These are phyloP conservation scores for Aspergillus quadrilineatus DNA, from an alignment of 2,329 filamentous ascomycete species.

Conservation along the genomic window DNA sequence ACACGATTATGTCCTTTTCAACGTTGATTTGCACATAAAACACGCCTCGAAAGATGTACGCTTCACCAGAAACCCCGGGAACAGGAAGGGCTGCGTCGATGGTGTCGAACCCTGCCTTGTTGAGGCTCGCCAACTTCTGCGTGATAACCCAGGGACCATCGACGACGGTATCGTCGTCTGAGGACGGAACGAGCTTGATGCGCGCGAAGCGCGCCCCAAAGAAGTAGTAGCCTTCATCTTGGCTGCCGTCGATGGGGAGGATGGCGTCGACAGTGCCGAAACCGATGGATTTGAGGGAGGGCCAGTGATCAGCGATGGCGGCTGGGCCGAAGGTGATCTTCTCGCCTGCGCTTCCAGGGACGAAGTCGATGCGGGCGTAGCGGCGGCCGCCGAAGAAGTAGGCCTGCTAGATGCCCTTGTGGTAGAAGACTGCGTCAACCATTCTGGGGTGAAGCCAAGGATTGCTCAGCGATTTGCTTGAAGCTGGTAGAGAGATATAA, in stretches of 20 bases:
- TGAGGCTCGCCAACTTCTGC: neutral
- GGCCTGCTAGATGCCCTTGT: neutral
- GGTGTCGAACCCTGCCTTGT: neutral
- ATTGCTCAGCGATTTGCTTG: neutral
- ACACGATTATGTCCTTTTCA: neutral
- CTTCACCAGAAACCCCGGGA: neutral
- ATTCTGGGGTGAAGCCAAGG: neutral
- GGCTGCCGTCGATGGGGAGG: neutral
- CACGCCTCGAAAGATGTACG: constrained; percentile 5
- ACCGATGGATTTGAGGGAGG: neutral
- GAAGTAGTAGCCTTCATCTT: constrained; percentile 1
- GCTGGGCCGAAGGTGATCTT: constrained; percentile 1
- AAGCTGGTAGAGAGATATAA: neutral
- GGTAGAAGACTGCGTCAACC: constrained; percentile 6
- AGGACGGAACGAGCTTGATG: neutral
- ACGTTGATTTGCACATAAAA: constrained; percentile 3
- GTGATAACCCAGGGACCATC: constrained; percentile 5
- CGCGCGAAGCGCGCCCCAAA: neutral
- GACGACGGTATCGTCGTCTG: neutral
- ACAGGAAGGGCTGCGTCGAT: constrained; percentile 1
- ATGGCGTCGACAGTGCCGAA: constrained; percentile 6
- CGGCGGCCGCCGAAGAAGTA: constrained; percentile 4
- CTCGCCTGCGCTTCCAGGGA: neutral
- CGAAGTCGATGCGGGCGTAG: constrained; percentile 6
- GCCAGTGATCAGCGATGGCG: neutral